These are phyloP conservation scores for Ampelocalamus luodianensis DNA, from an alignment of 176 grass and related monocot genomes.

Conservation along the genomic window DNA sequence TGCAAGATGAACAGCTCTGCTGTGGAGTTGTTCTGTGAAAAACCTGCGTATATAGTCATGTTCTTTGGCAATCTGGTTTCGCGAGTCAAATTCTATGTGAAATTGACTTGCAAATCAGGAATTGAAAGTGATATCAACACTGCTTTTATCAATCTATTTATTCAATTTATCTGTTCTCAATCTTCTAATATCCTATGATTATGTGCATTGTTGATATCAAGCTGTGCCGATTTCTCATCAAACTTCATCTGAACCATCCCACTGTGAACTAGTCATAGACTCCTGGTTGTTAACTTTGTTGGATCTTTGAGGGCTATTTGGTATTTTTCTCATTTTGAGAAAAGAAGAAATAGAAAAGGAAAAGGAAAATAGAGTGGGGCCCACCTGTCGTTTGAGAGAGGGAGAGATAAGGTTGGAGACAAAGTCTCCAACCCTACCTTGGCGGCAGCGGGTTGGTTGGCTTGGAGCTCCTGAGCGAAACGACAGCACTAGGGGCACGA, in stretches of 20 bases:
- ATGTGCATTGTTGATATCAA: conserved; percentile 21
- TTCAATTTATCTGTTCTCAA: conserved; percentile 42
- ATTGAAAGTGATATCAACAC: not conserved
- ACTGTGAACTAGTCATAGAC: not conserved
- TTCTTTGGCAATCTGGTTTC: conserved; percentile 28
- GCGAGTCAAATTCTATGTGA: not conserved
- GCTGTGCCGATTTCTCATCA: not conserved
- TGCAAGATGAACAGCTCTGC: not conserved
- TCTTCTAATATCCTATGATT: conserved; percentile 13
- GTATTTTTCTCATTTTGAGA: too few relatives aligned
- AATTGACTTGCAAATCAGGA: conserved; percentile 11
- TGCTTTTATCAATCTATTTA: conserved; percentile 26
- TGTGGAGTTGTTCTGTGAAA: conserved; percentile 19
- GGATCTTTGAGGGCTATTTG: too few relatives aligned
- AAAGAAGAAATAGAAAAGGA: too few relatives aligned
- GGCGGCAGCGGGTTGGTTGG: too few relatives aligned
- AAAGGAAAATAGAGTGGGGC: too few relatives aligned
- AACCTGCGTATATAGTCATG: conserved; percentile 39
- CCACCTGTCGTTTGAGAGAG: too few relatives aligned
- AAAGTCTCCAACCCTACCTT: too few relatives aligned
- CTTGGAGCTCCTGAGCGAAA: too few relatives aligned
- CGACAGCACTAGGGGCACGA: too few relatives aligned
- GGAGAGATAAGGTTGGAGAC: too few relatives aligned
- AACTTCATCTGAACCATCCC: not conserved
- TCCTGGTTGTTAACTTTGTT: not conserved